Evolutionary conservation across 1,284 basidiomycete genomes (phyloP), one percentile per base, ranked within the genome.

Genomic region (Ustilago lituana): DNA sequence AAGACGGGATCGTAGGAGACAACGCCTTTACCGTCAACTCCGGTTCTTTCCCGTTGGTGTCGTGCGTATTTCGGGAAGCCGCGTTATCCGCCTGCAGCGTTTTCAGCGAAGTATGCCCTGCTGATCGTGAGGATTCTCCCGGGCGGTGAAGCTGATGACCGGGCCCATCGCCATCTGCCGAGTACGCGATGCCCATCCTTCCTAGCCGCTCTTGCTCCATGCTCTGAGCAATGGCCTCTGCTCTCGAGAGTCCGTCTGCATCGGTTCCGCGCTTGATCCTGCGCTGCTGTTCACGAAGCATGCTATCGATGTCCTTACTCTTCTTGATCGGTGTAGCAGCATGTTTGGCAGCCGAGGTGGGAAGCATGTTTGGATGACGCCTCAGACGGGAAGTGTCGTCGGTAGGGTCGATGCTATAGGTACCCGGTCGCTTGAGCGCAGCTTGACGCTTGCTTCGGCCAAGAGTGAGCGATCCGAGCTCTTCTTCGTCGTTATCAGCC

Each of bases 1-100:
- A 63, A 6, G 66, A 69, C 10, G 66, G 60, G 17, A 69, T 63
- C 17, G 59, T 56, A 2, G 66, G 66, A n/a, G 66, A 69, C 32
- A 69, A 31, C 4, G 51, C 66, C 14, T 33, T 50, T 4, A 69
- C 66, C 26, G 60, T 63, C 33, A 47, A 31, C 24, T 39, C 38
- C 31, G 26, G 48, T 31, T 51, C 52, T 26, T 40, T 43, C 27
- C 33, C 43, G n/a, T 44, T 39, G 14, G 3, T 24, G 24, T 20
- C 26, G 14, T 20, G 14, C 15, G 40, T 19, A n/a, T n/a, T n/a
- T n/a, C n/a, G n/a, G n/a, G n/a, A n/a, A n/a, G n/a, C n/a, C 4
- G 29, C 15, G 14, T 41, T 35, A 19, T 38, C 24, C 12, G 24
- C 31, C 17, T 12, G 19, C 14, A 11, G 46, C 31, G 31, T 14